Evolutionary conservation across 805 yeast species (phyloP).

Genomic region (Candida morakotiae): DNA sequence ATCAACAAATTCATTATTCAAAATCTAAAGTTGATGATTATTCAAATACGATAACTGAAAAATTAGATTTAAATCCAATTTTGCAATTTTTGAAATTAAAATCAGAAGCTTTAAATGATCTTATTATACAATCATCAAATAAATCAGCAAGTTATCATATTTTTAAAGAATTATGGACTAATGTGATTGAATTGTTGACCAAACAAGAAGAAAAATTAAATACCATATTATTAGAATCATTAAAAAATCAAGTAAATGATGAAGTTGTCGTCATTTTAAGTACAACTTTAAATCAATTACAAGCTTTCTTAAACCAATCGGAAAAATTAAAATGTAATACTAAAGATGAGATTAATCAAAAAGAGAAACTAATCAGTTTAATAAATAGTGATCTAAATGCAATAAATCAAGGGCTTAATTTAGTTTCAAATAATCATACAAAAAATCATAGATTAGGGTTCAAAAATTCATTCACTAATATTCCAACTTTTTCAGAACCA

Average conservation of each 20-base stretch:
- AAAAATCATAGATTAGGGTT: neutral
- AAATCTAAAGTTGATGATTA: conserved; percentile 24
- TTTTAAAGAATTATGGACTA: conserved; percentile 25
- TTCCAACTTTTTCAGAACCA: conserved; percentile 6
- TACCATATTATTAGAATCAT: conserved; percentile 7
- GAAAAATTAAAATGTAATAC: neutral
- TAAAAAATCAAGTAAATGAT: neutral
- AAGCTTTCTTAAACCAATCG: conserved; percentile 1
- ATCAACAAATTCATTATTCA: neutral
- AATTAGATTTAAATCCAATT: conserved; percentile 33
- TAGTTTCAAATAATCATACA: conserved; percentile 1
- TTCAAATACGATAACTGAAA: conserved; percentile 28
- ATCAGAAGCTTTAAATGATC: conserved; percentile 22
- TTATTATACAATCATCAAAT: conserved; percentile 20
- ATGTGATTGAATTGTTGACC: conserved; percentile 16
- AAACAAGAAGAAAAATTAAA: conserved; percentile 24
- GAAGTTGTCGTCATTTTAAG: conserved; percentile 5
- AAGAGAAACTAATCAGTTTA: neutral
- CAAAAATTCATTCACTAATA: neutral
- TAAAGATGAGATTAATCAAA: neutral
- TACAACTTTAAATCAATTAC: conserved; percentile 6
- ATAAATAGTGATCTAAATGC: conserved; percentile 5
- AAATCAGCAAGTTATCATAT: conserved; percentile 26
- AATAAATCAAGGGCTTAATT: conserved; percentile 4
- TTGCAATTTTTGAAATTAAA: conserved; percentile 24